Evolutionary conservation across 192 early-diverging fungal genomes (phyloP).

Genomic region (Powellomyces hirtus): DNA sequence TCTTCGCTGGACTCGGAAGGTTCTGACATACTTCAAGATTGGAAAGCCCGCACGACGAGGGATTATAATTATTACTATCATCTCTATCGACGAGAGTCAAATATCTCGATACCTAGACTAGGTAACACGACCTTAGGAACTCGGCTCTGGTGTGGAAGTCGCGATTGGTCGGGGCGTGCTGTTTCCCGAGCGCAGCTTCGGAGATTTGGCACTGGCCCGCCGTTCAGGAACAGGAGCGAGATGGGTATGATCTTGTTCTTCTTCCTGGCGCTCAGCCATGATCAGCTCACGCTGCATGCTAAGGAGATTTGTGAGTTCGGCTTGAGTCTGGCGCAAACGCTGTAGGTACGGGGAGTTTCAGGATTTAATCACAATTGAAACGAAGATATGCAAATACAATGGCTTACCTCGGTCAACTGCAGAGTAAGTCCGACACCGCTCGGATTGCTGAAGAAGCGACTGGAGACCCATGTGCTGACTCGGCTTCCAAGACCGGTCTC

Average conservation of each 20-base stretch:
- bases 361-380: too few relatives aligned
- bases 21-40: too few relatives aligned
- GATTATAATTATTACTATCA: too few relatives aligned
- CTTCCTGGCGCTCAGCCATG: background rate
- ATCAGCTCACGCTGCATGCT: slow-evolving; percentile 12
- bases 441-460: slow-evolving; percentile 14
- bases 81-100: too few relatives aligned
- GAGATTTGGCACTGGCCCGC: slow-evolving; percentile 1
- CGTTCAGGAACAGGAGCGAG: background rate
- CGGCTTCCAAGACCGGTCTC: background rate
- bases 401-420: slow-evolving; percentile 20
- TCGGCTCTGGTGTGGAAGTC: background rate
- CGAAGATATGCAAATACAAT: too few relatives aligned
- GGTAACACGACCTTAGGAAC: too few relatives aligned
- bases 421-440: slow-evolving; percentile 8
- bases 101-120: too few relatives aligned
- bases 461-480: slow-evolving; percentile 18
- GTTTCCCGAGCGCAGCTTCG: slow-evolving; percentile 5
- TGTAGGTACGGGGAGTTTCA: background rate
- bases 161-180: slow-evolving; percentile 4
- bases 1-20: too few relatives aligned
- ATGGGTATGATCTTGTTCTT: background rate
- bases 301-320: slow-evolving; percentile 9
- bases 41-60: too few relatives aligned
- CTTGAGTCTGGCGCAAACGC: slow-evolving; percentile 19